Evolutionary conservation across 306 rosid species (phyloP).

Genomic region (Trifolium subterraneum): DNA sequence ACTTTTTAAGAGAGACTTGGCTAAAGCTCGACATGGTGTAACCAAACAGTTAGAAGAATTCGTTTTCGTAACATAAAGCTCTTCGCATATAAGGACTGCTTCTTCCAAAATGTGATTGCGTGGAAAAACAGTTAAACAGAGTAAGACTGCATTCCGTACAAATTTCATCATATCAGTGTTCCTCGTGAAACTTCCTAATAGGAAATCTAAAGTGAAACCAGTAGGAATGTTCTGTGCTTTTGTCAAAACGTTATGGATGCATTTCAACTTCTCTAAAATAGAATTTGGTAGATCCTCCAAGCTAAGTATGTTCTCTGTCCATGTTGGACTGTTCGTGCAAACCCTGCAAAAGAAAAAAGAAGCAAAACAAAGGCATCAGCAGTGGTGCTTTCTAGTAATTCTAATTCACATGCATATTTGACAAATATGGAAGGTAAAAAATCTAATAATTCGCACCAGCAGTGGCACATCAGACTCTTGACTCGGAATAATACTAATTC

Average conservation of each 20-base stretch:
- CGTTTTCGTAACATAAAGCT: slow-evolving; percentile 63
- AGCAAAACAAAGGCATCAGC: slow-evolving; percentile 32
- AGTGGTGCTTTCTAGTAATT: too few species aligned
- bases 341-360: slow-evolving; percentile 55
- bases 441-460: slow-evolving; percentile 1
- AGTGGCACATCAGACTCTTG: slow-evolving; percentile 21
- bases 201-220: slow-evolving; percentile 64
- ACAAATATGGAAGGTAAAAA: slow-evolving; percentile 23
- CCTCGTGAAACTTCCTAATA: slow-evolving; percentile 55
- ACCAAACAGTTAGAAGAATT: slow-evolving; percentile 55
- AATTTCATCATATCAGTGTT: slow-evolving; percentile 75
- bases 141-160: slow-evolving; percentile 74
- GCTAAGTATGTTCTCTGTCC: slow-evolving; percentile 68
- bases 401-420: background rate
- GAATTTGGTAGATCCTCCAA: slow-evolving; percentile 76
- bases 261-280: slow-evolving; percentile 60
- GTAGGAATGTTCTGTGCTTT: slow-evolving; percentile 49
- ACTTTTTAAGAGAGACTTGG: slow-evolving; percentile 79
- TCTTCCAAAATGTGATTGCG: slow-evolving; percentile 85
- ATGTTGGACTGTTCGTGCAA: slow-evolving; percentile 75
- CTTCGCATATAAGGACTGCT: slow-evolving; percentile 84
- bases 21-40: slow-evolving; percentile 86
- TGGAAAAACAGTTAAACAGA: slow-evolving; percentile 77
- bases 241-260: slow-evolving; percentile 54
- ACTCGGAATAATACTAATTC: background rate